Evolutionary conservation across 768 basidiomycete species (phyloP).

Genomic region (Hygrophoropsis aurantiaca): DNA sequence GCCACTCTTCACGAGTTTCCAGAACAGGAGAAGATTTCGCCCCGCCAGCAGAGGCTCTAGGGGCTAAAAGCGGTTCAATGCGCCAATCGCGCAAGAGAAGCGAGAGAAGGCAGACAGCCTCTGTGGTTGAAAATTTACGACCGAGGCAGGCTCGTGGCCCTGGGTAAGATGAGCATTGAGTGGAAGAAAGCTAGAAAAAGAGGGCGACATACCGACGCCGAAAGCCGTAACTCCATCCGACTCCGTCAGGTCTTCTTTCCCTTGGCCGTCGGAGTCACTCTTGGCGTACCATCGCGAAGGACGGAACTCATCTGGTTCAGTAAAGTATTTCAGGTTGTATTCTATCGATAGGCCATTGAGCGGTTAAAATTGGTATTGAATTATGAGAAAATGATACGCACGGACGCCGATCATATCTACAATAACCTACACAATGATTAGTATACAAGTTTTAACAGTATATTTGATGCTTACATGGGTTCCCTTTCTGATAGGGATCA

Average conservation of each 20-base stretch:
- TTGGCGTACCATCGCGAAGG: slow-evolving; percentile 39
- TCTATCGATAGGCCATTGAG: slow-evolving; percentile 30
- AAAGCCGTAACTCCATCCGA: slow-evolving; percentile 23
- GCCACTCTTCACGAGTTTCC: not conserved
- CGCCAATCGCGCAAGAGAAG: slow-evolving; percentile 52
- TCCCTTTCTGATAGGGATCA: not conserved
- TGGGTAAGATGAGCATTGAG: slow-evolving; percentile 16
- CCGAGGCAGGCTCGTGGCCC: slow-evolving; percentile 56
- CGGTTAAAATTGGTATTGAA: slow-evolving; percentile 8
- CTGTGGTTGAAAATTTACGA: slow-evolving; percentile 52
- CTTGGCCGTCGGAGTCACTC: slow-evolving; percentile 1
- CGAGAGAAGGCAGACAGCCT: slow-evolving; percentile 53
- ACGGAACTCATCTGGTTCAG: slow-evolving; percentile 35
- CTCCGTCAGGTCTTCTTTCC: slow-evolving; percentile 7
- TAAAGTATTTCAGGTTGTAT: slow-evolving; percentile 35
- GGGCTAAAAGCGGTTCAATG: slow-evolving; percentile 43
- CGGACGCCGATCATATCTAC: too few species aligned
- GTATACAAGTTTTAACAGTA: too few species aligned
- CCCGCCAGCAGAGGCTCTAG: not conserved
- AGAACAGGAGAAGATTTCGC: not conserved
- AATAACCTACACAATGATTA: too few species aligned
- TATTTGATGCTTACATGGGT: not conserved
- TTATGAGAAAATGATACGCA: slow-evolving; percentile 10
- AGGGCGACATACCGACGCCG: slow-evolving; percentile 16
- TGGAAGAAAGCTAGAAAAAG: not conserved